Evolutionary conservation across 2,329 filamentous ascomycete species (phyloP), one percentile per base, ranked within the genome.

Genomic region (Aspergillus brasiliensis): DNA sequence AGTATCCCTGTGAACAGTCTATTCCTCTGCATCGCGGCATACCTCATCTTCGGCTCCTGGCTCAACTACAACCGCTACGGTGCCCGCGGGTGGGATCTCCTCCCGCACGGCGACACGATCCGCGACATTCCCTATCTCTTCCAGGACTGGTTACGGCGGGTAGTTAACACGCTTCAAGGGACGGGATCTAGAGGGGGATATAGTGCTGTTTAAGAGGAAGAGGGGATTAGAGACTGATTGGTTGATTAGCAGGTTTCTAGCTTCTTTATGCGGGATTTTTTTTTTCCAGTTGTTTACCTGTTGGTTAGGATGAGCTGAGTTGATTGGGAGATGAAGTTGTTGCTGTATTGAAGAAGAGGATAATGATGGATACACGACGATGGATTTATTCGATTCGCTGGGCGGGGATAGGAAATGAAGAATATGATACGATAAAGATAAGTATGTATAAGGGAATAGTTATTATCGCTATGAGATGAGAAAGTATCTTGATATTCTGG

Each of bases 51-150:
- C 73, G 93, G 94, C 65, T 96, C 93, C 19, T 99, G 95, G 95
- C 88, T 98, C 75, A 98, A 98, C 82, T 98, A 98, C 84, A 97
- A 92, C 81, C 91, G 93, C 63, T 97, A 97, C 77, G 94, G 94
- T 51, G 93, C 94, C 55, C 86, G 94, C 47, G 95, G 95, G 59
- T 98, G 93, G 93, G 95, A 98, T 71, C 84, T 97, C 17, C 82
- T 98, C 17, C 95, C 95, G 13, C 94, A 98, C 74, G 91, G 91
- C 65, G 95, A 99, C 76, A 90, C 91, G 0, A 90, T 98, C 68
- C 88, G 94, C 65, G 95, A 99, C 72, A 80, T 97, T 19, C 95
- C 95, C 3, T 98, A 97, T 73, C 84, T 98, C 56, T 78, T 97
- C 64, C 93, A 94, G 78, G 95, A 99, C 76, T 96, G 91, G 86